A percentile compares a stretch with the other conserved stretches of the same genome.
phyloP scores from a whole-genome alignment of 306 rosid genomes.

The Gastrolobium villosum region DNA sequence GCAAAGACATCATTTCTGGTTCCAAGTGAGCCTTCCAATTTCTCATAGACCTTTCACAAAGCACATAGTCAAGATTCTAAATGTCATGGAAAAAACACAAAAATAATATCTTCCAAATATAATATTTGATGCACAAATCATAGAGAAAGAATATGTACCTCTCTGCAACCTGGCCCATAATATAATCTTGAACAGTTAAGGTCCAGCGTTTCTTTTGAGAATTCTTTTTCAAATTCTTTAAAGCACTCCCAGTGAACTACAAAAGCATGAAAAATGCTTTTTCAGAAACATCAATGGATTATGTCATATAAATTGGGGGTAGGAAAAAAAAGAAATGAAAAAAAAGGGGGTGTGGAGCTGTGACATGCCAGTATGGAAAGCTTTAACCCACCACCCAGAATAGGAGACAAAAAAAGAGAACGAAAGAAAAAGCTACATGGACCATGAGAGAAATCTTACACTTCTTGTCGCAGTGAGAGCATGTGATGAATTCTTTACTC shows the following conservation, averaged over 20 bases:
- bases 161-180: no score
- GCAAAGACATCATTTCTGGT: conserved; percentile 15
- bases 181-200: background rate
- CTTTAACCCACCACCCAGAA: background rate
- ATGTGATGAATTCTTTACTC: conserved; percentile 27
- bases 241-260: conserved; percentile 56
- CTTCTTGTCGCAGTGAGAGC: conserved; percentile 53
- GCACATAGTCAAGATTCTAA: background rate
- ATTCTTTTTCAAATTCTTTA: no score
- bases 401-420: no score
- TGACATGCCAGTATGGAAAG: background rate
- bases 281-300: background rate
- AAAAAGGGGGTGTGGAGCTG: background rate
- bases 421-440: background rate
- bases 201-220: conserved; percentile 21
- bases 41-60: conserved; percentile 38
- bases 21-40: conserved; percentile 43
- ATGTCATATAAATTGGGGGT: background rate
- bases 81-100: background rate
- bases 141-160: no score
- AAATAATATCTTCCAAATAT: background rate
- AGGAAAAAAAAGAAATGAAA: no score
- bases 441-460: conserved; percentile 31
- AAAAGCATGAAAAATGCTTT: background rate
- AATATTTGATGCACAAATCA: no score